Conservation (phyloP, 495 filamentous ascomycete genomes). For the Aspergillus steynii region DNA sequence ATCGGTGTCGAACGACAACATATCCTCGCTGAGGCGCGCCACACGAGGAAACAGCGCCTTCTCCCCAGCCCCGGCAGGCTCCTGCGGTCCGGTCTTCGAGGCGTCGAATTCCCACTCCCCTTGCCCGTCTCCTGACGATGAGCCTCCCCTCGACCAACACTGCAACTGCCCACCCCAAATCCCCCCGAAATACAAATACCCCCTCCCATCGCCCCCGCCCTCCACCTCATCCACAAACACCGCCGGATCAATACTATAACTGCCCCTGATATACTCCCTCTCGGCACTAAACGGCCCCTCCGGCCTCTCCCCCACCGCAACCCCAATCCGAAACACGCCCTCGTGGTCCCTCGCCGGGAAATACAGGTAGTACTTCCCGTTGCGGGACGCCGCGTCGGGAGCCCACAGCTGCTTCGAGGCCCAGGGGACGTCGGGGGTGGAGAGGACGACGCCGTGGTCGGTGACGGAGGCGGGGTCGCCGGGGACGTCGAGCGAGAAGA, state of each 20-base stretch:
- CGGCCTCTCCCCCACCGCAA: slow-evolving; percentile 43
- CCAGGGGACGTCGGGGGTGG: slow-evolving; percentile 43
- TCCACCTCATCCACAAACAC: slow-evolving; percentile 45
- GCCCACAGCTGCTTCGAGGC: slow-evolving; percentile 50
- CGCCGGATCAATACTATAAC: slow-evolving; percentile 52
- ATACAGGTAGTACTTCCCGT: slow-evolving; percentile 52
- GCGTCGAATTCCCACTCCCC: slow-evolving; percentile 47
- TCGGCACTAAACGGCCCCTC: slow-evolving; percentile 49
- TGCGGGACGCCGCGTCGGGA: slow-evolving; percentile 44
- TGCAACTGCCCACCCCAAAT: slow-evolving; percentile 73
- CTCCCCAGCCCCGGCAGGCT: slow-evolving; percentile 50
- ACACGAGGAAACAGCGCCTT: slow-evolving; percentile 59
- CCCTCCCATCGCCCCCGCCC: slow-evolving; percentile 33
- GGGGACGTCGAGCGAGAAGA: slow-evolving; percentile 43
- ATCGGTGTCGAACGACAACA: slow-evolving; percentile 54
- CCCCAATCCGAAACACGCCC: slow-evolving; percentile 62
- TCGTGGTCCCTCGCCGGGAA: slow-evolving; percentile 50
- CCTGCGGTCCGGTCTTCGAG: slow-evolving; percentile 45
- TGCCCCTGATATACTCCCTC: slow-evolving; percentile 34
- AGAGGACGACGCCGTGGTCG: slow-evolving; percentile 46
- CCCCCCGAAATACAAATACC: slow-evolving; percentile 55
- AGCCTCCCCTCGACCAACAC: slow-evolving; percentile 39
- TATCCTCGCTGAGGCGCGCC: slow-evolving; percentile 60
- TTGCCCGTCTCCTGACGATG: slow-evolving; percentile 10
- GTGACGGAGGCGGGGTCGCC: slow-evolving; percentile 37